Evolutionary conservation across 1,284 basidiomycete genomes (phyloP).

Genomic region (Exsudoporus floridanus): DNA sequence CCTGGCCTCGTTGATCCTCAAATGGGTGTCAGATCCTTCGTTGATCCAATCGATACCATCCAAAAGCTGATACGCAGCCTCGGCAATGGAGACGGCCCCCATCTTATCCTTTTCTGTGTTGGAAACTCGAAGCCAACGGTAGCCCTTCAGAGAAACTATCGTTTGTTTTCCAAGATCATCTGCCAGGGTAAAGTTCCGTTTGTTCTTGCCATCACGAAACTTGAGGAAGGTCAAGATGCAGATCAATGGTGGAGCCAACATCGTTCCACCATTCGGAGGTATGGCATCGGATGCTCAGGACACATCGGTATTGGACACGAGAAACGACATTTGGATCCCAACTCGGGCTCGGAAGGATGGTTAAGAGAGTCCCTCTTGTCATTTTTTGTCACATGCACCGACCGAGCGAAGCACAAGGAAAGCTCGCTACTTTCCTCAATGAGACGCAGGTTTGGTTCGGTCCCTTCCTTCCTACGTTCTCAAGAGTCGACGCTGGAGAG

Average conservation of each 20-base stretch:
- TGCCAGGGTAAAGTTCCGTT: constrained; percentile 24
- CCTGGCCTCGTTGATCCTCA: constrained; percentile 42
- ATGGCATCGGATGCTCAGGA: constrained; percentile 32
- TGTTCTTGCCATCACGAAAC: constrained; percentile 29
- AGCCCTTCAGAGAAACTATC: constrained; percentile 30
- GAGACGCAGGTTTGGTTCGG: constrained; percentile 6
- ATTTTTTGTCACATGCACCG: constrained; percentile 15
- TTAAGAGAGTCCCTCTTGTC: constrained; percentile 20
- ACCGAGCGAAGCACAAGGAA: constrained; percentile 9
- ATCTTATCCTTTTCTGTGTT: constrained; percentile 40
- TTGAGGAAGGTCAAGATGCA: constrained; percentile 25
- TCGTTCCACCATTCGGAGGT: constrained; percentile 23
- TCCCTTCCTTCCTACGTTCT: constrained; percentile 13
- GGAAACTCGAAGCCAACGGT: constrained; percentile 34
- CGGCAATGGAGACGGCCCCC: constrained; percentile 28
- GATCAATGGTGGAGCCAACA: constrained; percentile 37
- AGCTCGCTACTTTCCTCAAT: constrained; percentile 11
- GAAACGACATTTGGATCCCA: not conserved
- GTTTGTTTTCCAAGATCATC: constrained; percentile 28
- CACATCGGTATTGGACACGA: constrained; percentile 33
- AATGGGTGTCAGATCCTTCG: constrained; percentile 24
- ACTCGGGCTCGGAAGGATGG: constrained; percentile 2
- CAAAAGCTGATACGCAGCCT: constrained; percentile 33
- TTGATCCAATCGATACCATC: constrained; percentile 35
- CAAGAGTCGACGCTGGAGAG: constrained; percentile 8